Evolutionary conservation across 2,329 filamentous ascomycete species (phyloP).

Genomic region (Fusarium setosum): DNA sequence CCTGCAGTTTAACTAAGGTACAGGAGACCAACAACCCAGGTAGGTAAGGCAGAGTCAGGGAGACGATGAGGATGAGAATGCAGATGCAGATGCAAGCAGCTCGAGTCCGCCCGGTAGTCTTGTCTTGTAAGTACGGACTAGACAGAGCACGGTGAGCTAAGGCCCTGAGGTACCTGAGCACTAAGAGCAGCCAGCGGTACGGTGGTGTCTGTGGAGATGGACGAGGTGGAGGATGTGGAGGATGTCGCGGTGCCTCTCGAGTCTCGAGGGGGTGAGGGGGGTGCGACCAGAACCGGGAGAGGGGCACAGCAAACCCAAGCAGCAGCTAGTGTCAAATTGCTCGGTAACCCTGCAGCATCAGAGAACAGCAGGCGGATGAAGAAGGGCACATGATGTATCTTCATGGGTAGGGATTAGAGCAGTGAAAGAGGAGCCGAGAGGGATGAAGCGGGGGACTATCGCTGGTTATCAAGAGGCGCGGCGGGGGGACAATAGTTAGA

Average conservation of each 20-base stretch:
- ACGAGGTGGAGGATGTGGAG: conserved; percentile 33
- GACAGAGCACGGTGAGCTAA: conserved; percentile 16
- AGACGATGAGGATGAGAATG: conserved; percentile 15
- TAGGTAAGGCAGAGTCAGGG: conserved; percentile 26
- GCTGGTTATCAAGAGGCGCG: conserved; percentile 16
- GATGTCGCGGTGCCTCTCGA: conserved; percentile 27
- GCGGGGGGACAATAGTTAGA: neutral
- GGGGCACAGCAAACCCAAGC: conserved; percentile 32
- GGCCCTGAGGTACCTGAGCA: conserved; percentile 18
- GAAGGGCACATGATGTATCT: conserved; percentile 38
- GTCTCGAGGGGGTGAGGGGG: conserved; percentile 30
- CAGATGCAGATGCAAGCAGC: conserved; percentile 10
- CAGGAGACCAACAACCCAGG: no score
- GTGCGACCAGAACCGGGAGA: conserved; percentile 32
- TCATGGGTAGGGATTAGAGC: conserved; percentile 26
- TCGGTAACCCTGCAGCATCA: conserved; percentile 40
- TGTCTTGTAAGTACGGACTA: conserved; percentile 23
- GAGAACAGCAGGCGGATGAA: conserved; percentile 31
- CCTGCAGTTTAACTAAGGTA: conserved; percentile 29
- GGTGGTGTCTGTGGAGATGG: conserved; percentile 38
- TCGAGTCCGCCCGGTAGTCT: conserved; percentile 31
- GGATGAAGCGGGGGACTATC: conserved; percentile 13
- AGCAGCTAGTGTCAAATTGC: conserved; percentile 38
- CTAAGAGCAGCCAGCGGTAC: conserved; percentile 33
- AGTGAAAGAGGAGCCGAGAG: conserved; percentile 12